Evolutionary conservation across 345 rosid genomes (phyloP).

Genomic region (Aurinia saxatilis): DNA sequence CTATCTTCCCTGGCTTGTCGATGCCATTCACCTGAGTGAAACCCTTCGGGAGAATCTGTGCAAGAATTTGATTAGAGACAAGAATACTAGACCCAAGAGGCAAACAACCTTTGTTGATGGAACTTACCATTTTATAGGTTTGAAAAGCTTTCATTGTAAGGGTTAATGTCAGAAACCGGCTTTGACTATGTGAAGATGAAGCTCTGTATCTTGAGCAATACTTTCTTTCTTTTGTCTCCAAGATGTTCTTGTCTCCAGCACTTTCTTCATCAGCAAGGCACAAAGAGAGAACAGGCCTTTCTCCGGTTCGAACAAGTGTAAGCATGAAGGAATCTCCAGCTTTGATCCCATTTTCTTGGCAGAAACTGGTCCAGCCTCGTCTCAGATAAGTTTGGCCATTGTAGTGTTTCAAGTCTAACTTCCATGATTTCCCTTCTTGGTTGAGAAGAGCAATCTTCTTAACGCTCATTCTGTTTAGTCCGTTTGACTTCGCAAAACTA

Average conservation of each 20-base stretch:
- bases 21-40: constrained; percentile 17
- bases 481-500: constrained; percentile 6
- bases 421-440: constrained; percentile 9
- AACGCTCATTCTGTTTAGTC: constrained; percentile 11
- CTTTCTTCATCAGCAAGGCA: neutral
- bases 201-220: neutral
- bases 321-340: constrained; percentile 5
- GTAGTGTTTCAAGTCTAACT: neutral
- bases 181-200: constrained; percentile 14
- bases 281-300: constrained; percentile 3
- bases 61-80: neutral
- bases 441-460: constrained; percentile 1
- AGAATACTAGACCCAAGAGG: neutral
- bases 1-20: constrained; percentile 5
- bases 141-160: neutral
- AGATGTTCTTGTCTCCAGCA: neutral
- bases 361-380: constrained; percentile 21
- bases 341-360: constrained; percentile 9
- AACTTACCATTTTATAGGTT: constrained; percentile 1
- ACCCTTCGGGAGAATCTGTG: constrained; percentile 4
- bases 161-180: constrained; percentile 12
- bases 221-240: neutral
- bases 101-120: neutral
- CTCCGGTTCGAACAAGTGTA: neutral
- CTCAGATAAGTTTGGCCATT: neutral